These are phyloP conservation scores for Davidsoniella virescens DNA, from an alignment of 2,329 filamentous ascomycete genomes.

Conservation along the genomic window DNA sequence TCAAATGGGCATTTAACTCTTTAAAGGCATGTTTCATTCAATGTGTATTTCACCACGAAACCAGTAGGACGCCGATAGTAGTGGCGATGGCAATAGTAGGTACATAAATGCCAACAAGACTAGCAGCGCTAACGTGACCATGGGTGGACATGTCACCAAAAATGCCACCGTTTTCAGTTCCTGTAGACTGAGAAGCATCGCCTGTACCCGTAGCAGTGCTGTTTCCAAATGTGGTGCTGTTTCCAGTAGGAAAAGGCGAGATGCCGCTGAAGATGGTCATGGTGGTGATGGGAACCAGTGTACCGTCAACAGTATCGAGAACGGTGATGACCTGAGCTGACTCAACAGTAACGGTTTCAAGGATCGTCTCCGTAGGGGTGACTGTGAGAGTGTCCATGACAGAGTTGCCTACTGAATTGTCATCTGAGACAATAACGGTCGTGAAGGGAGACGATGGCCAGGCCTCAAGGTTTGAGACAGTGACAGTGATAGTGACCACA, in stretches of 20 bases:
- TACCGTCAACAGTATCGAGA: slow-evolving; percentile 6
- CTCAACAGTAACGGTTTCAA: slow-evolving; percentile 6
- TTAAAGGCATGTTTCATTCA: not conserved
- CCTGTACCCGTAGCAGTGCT: slow-evolving; percentile 1
- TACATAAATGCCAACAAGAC: not conserved
- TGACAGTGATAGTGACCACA: slow-evolving; percentile 10
- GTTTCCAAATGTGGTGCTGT: slow-evolving; percentile 2
- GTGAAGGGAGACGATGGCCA: slow-evolving; percentile 2
- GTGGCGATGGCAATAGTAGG: not conserved
- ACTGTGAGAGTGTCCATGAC: slow-evolving; percentile 7
- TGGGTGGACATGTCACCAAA: not conserved
- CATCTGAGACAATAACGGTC: slow-evolving; percentile 1
- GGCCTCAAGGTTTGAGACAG: slow-evolving; percentile 8
- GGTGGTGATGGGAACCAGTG: slow-evolving; percentile 7
- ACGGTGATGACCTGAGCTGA: slow-evolving; percentile 8
- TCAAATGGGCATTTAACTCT: not conserved
- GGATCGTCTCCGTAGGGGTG: slow-evolving; percentile 7
- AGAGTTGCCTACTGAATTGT: slow-evolving; percentile 3
- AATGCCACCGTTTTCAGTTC: not conserved
- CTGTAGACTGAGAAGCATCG: not conserved
- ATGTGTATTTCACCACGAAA: not conserved
- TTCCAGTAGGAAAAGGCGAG: slow-evolving; percentile 8
- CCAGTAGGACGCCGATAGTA: not conserved
- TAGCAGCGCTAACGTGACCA: not conserved
- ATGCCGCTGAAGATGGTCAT: slow-evolving; percentile 10